Evolutionary conservation across 2,329 filamentous ascomycete species (phyloP).

Genomic region (Exophiala sp.): DNA sequence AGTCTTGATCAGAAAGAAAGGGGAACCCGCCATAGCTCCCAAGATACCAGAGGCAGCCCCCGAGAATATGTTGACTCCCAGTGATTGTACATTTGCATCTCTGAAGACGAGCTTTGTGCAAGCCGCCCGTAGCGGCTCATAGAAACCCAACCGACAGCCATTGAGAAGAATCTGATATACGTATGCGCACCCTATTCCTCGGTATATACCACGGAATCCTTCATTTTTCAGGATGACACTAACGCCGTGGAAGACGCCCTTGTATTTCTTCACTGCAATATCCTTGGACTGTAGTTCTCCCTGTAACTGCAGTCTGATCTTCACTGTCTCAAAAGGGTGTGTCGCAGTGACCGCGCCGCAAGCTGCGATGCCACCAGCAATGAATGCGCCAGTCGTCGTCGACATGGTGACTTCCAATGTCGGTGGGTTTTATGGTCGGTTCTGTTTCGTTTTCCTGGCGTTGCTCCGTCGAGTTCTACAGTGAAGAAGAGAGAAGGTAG

Average conservation of each 20-base stretch:
- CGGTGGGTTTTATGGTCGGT: not conserved
- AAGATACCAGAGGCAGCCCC: constrained; percentile 86
- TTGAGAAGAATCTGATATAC: constrained; percentile 96
- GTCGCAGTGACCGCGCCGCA: constrained; percentile 97
- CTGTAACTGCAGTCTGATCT: constrained; percentile 97
- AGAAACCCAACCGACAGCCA: constrained; percentile 93
- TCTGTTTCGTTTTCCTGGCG: not conserved
- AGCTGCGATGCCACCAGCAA: constrained; percentile 92
- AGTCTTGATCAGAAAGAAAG: constrained; percentile 98
- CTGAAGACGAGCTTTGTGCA: constrained; percentile 68
- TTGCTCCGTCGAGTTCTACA: constrained; percentile 5
- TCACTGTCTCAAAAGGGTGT: constrained; percentile 97
- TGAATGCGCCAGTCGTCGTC: constrained; percentile 65
- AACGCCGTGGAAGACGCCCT: constrained; percentile 86
- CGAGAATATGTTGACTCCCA: constrained; percentile 89
- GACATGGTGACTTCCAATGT: constrained; percentile 17
- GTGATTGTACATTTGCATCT: constrained; percentile 71
- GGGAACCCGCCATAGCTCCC: constrained; percentile 86
- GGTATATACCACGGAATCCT: constrained; percentile 77
- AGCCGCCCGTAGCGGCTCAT: constrained; percentile 81
- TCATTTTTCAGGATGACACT: constrained; percentile 88
- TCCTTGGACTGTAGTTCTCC: constrained; percentile 88
- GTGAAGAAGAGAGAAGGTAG: not conserved
- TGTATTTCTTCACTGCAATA: constrained; percentile 82
- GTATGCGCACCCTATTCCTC: constrained; percentile 88